phyloP scores from a whole-genome alignment of 192 early-diverging fungal species.

The Coemansia nantahalensis region DNA sequence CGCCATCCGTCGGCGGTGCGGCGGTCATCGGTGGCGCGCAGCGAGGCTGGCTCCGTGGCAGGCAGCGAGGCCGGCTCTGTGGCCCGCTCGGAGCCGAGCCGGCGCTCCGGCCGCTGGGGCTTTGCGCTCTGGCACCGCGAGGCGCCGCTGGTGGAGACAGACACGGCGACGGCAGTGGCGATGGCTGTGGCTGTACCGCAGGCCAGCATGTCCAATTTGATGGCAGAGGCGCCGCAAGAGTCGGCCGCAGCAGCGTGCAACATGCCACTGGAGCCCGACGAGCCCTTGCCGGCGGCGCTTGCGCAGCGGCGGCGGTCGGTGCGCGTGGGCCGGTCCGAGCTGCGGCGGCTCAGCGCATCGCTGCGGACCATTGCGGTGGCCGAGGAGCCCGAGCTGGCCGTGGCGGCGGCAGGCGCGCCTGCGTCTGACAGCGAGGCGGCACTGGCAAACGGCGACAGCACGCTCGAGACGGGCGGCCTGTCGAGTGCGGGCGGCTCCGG shows the following conservation, averaged over 20 bases:
- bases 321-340: constrained; percentile 31
- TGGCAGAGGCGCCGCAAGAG: neutral
- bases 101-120: constrained; percentile 11
- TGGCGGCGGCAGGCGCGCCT: neutral
- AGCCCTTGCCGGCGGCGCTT: neutral
- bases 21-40: constrained; percentile 16
- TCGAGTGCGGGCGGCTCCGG: neutral
- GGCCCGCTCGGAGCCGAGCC: neutral
- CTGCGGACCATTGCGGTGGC: constrained; percentile 29
- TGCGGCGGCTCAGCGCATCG: constrained; percentile 50
- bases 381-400: neutral
- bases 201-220: neutral
- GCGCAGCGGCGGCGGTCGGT: constrained; percentile 6
- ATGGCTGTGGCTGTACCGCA: neutral
- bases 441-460: neutral
- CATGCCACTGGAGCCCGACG: neutral
- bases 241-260: neutral
- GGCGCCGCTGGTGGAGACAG: constrained; percentile 26
- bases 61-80: constrained; percentile 15
- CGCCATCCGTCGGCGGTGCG: constrained; percentile 1
- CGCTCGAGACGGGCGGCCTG: no score
- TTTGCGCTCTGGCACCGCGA: constrained; percentile 14
- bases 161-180: constrained; percentile 11
- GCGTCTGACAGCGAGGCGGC: neutral
- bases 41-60: constrained; percentile 12